Evolutionary conservation across 306 rosid species (phyloP), one percentile per base, ranked within the genome.

Genomic region (Rosa lucieae): DNA sequence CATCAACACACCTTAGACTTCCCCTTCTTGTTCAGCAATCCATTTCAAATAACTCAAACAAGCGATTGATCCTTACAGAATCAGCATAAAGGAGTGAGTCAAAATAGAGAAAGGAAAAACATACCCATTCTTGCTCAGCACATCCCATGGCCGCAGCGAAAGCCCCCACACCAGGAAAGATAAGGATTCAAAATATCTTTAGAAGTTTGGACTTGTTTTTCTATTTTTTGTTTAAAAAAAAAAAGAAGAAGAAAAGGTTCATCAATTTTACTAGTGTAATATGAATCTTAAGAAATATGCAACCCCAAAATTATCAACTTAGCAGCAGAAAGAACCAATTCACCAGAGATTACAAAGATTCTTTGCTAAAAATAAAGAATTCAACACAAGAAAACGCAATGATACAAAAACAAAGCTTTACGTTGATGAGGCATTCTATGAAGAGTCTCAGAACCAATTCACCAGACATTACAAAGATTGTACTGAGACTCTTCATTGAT

Each of bases 141-240:
- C 98, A 51, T 91, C 32, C 97, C 98, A 95, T 95, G 79, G 97
- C 97, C 4, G 96, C 76, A 18, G 93, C 94, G 75, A 95, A 95
- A 76, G 99, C 98, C 78, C 99, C 98, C 72, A 93, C 99, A 12
- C 99, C 99, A 0, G 98, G 99, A 82, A 95, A 95, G 18, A 95
- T 83, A 46, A 95, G 82, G 43, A 72, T 89, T 90, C 68, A 93
- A 68, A 84, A 95, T 95, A 77, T 95, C 99, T 80, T 91, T 78
- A 0, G 98, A 93, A 39, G 93, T 75, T 90, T 88, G 86, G 69
- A 95, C 99, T 98, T 95, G 61, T 18, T 82, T 77, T 43, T 67
- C 51, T 37, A 76, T 59, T 29, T 59, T 75, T 47, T 8, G 39
- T 74, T 39, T 56, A 56, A 20, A 3, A 3, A 59, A 59, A 26